Evolutionary conservation across 2,329 filamentous ascomycete genomes (phyloP), one percentile per base, ranked within the genome.

Genomic region (Monilinia vaccinii-corymbosi): DNA sequence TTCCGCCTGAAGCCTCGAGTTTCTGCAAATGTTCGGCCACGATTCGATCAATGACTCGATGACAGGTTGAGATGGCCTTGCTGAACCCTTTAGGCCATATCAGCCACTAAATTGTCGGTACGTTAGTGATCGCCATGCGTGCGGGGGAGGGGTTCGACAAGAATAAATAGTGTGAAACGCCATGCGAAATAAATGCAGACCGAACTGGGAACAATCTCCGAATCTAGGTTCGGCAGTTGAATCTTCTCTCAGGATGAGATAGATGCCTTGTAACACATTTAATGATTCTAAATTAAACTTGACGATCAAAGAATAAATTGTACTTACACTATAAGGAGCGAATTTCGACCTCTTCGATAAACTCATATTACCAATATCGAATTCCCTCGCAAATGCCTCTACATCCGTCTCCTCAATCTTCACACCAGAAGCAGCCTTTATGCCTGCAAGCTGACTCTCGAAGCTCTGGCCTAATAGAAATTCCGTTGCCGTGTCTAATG

Each of bases 391-490:
- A 21, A 60, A 58, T 13, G 53, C 55, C 21, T 55, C 51, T 1
- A 25, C 16, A 13, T 60, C 60, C 5, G 42, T 50, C 4, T 51
- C 55, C 16, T 40, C 44, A 34, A 61, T 36, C 11, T 56, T 61
- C 1, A 66, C 16, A 5, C 36, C 56, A n/a, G 23, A 16, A 9
- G 18, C 21, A n/a, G n/a, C 4, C 16, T 46, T 6, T 6, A 59
- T 53, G 16, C 25, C 56, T 8, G n/a, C 9, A 36, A 45, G 47
- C 34, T 73, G 70, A 36, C 65, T 69, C 25, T 72, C 76, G 1
- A 85, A 83, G n/a, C 75, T 77, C 63, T 81, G 74, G 8, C 82
- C 82, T 60, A 85, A 83, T 1, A 85, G 70, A 64, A 85, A 83
- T 44, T 71, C 69, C 2, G 69, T 70, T 18, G 70, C 72, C 1